Percentiles rank a stretch among this genome's conserved stretches.
These are phyloP conservation scores for Phytopythium montanum DNA, from an alignment of 352 stramenopile genomes.

Conservation along the genomic window DNA sequence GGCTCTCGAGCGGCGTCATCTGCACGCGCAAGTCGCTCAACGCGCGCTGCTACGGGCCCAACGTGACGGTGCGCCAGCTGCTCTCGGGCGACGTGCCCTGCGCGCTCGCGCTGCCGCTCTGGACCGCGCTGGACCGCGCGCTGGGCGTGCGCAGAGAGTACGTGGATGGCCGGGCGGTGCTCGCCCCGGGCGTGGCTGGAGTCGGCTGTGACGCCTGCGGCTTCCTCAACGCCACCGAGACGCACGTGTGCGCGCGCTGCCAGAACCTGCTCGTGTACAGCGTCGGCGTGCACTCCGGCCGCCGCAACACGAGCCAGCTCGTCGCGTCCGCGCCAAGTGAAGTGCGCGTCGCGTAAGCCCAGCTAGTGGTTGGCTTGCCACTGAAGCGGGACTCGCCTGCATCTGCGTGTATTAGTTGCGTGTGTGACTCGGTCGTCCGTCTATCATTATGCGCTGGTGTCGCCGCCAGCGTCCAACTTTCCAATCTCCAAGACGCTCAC, in stretches of 20 bases:
- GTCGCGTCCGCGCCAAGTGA: conserved; percentile 18
- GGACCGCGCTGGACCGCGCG: conserved; percentile 54
- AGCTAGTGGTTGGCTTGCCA: no score
- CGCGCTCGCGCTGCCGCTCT: conserved; percentile 54
- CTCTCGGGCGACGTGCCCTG: conserved; percentile 67
- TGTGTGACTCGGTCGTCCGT: conserved; percentile 4
- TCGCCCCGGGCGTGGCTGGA: conserved; percentile 39
- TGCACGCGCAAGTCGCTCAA: conserved; percentile 76
- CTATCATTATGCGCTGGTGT: conserved; percentile 5
- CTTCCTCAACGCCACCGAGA: conserved; percentile 43
- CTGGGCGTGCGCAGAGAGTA: conserved; percentile 64
- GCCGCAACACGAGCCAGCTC: conserved; percentile 49
- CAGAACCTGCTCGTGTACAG: conserved; percentile 71
- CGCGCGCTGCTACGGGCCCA: conserved; percentile 60
- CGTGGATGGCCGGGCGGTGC: conserved; percentile 51
- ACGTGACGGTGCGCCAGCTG: conserved; percentile 62
- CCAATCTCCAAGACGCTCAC: neutral
- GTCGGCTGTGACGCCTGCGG: conserved; percentile 54
- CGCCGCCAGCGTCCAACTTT: neutral
- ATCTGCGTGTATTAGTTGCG: neutral
- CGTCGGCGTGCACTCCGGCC: conserved; percentile 61
- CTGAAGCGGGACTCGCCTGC: no score
- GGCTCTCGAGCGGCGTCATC: conserved; percentile 63
- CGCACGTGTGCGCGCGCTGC: conserved; percentile 43
- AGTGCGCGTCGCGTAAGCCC: conserved; percentile 1